Evolutionary conservation across 495 filamentous ascomycete species (phyloP).

Genomic region (Penicillium subrubescens): DNA sequence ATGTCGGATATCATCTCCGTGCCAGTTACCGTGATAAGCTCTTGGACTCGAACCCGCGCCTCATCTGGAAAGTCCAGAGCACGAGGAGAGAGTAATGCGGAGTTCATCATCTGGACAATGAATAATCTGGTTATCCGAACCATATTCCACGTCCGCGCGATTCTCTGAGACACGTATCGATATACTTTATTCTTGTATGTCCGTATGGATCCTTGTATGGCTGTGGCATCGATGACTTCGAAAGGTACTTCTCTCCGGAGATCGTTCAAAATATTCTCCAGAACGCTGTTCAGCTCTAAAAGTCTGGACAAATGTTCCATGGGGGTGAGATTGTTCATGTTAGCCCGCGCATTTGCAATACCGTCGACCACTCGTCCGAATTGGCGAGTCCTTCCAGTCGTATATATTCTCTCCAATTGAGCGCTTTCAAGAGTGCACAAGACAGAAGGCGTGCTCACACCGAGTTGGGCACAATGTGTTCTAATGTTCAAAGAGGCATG

Average conservation of each 20-base stretch:
- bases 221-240: background rate
- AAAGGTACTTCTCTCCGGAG: background rate
- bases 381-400: background rate
- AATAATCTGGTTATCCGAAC: background rate
- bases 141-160: background rate
- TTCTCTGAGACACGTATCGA: background rate
- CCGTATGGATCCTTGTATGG: background rate
- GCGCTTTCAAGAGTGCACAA: background rate
- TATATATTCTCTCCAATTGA: background rate
- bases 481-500: constrained; percentile 3
- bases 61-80: background rate
- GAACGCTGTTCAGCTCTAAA: background rate
- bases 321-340: background rate
- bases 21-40: background rate
- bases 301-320: background rate
- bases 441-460: background rate
- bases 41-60: background rate
- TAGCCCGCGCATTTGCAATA: constrained; percentile 6
- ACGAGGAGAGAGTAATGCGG: background rate
- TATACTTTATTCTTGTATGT: background rate
- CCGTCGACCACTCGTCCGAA: background rate
- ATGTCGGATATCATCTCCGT: background rate
- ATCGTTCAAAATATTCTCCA: background rate
- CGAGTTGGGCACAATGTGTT: background rate
- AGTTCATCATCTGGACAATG: background rate